Conservation (phyloP, 371 early-diverging fungal genomes). For the Mortierella sp. region DNA sequence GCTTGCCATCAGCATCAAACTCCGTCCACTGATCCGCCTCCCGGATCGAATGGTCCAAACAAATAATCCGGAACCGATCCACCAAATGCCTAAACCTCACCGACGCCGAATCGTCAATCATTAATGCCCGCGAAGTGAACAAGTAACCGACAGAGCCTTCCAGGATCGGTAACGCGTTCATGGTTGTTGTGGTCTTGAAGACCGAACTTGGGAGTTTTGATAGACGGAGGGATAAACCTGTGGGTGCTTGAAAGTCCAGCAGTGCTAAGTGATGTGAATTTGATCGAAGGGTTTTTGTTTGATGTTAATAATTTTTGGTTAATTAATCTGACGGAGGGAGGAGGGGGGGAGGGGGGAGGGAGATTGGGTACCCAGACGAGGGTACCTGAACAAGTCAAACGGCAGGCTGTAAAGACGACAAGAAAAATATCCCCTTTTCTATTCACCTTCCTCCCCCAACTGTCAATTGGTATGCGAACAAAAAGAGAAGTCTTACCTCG, state of each 20-base stretch:
- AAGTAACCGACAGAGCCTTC: constrained; percentile 88
- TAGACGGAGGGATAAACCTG: constrained; percentile 77
- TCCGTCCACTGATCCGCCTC: constrained; percentile 54
- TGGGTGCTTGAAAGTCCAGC: constrained; percentile 84
- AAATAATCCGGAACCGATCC: constrained; percentile 68
- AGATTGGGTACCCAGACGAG: too few species aligned
- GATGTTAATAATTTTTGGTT: not conserved
- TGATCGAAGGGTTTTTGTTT: not conserved
- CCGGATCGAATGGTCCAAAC: constrained; percentile 51
- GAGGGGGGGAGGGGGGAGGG: too few species aligned
- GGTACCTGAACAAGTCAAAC: too few species aligned
- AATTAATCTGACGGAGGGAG: too few species aligned
- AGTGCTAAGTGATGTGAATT: constrained; percentile 60
- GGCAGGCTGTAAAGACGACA: too few species aligned
- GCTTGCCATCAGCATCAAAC: constrained; percentile 39
- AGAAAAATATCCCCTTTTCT: not conserved
- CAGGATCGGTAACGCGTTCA: constrained; percentile 75
- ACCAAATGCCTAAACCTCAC: constrained; percentile 71
- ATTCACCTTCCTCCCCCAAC: not conserved
- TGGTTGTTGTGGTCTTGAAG: constrained; percentile 83
- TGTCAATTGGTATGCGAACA: too few species aligned
- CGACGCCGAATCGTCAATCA: constrained; percentile 72
- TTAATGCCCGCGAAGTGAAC: constrained; percentile 80
- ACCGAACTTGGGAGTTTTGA: constrained; percentile 82
- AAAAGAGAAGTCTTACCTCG: constrained; percentile 52